phyloP scores from a whole-genome alignment of 768 basidiomycete genomes.

The Boletus rufocinnamomeus region DNA sequence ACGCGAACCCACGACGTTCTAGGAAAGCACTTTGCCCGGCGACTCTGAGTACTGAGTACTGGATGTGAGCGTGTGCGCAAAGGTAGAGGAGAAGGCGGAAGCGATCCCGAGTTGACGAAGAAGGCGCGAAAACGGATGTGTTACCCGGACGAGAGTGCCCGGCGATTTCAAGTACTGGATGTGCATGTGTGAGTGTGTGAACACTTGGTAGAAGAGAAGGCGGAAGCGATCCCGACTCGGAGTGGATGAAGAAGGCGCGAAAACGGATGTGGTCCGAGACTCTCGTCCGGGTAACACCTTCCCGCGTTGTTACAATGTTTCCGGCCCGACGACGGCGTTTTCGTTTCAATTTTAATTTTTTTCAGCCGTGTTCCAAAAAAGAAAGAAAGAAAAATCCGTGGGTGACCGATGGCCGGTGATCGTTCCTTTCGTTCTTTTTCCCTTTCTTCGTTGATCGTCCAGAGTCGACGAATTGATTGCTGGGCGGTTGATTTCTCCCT shows the following conservation, averaged over 20 bases:
- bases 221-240: not conserved
- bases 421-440: not conserved
- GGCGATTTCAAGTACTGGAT: not conserved
- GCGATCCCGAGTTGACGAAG: not conserved
- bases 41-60: too few relatives aligned
- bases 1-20: not conserved
- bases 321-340: not conserved
- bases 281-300: not conserved
- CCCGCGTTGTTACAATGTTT: not conserved
- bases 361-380: not conserved
- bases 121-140: not conserved
- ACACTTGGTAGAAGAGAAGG: not conserved
- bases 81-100: not conserved
- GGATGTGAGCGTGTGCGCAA: too few relatives aligned
- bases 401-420: not conserved
- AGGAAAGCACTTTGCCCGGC: not conserved
- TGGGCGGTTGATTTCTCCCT: not conserved
- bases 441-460: not conserved
- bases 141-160: too few relatives aligned
- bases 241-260: not conserved
- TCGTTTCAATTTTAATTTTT: too few relatives aligned
- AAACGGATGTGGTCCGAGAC: not conserved
- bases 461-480: not conserved
- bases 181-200: not conserved
- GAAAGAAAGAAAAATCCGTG: not conserved